Conservation (phyloP, 345 rosid species). For the Acer negundo region DNA sequence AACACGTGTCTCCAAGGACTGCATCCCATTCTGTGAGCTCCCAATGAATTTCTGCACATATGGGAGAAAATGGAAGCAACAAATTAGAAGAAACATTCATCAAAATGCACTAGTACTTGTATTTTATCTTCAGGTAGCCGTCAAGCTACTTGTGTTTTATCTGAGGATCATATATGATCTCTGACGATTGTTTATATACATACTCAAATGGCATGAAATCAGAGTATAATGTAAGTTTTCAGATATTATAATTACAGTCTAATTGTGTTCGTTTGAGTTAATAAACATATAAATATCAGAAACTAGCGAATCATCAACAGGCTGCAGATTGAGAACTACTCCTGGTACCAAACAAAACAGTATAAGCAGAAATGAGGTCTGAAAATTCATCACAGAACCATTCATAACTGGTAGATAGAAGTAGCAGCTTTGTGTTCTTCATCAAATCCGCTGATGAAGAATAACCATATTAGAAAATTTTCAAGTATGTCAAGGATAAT, state of each 20-base stretch:
- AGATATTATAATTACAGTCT: not conserved
- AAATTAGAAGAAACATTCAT: conserved; percentile 19
- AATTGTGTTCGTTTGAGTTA: not conserved
- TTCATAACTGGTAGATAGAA: not conserved
- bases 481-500: not conserved
- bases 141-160: not conserved
- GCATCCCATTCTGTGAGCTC: conserved; percentile 84
- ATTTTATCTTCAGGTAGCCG: not conserved
- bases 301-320: not conserved
- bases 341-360: not conserved
- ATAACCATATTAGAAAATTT: not conserved
- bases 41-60: conserved; percentile 70
- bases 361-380: not conserved
- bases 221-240: not conserved
- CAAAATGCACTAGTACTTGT: not conserved
- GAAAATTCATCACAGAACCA: not conserved
- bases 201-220: not conserved
- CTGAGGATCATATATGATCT: not conserved
- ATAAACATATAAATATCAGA: not conserved
- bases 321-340: not conserved
- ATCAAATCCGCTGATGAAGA: conserved; percentile 15
- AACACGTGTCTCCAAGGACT: conserved; percentile 77
- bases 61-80: conserved; percentile 6
- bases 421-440: not conserved
- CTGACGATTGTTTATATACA: not conserved